Conservation (phyloP, 2,329 filamentous ascomycete genomes). For the Taxawa tesnikishii region DNA sequence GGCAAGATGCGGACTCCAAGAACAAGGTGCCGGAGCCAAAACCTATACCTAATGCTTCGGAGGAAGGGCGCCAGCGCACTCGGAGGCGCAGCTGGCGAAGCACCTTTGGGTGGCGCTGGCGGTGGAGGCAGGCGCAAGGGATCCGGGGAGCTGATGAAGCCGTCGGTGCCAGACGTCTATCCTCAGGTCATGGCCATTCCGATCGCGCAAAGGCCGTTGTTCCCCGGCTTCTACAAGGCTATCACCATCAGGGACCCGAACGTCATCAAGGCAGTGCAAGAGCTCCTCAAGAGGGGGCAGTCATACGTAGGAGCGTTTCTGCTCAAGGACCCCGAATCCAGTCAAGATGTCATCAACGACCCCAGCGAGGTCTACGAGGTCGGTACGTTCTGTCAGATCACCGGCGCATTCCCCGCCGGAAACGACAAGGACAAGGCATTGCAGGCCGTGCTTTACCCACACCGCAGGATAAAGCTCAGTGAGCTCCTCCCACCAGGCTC, state of each 20-base stretch:
- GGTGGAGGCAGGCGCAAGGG: slow-evolving; percentile 57
- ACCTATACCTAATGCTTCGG: slow-evolving; percentile 36
- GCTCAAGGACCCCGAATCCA: slow-evolving; percentile 90
- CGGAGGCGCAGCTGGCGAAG: slow-evolving; percentile 33
- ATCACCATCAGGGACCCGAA: slow-evolving; percentile 92
- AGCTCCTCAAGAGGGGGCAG: slow-evolving; percentile 93
- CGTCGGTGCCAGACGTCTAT: slow-evolving; percentile 85
- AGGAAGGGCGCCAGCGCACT: slow-evolving; percentile 49
- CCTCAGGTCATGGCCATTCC: slow-evolving; percentile 96
- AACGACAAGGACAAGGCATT: slow-evolving; percentile 67
- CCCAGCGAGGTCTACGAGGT: slow-evolving; percentile 88
- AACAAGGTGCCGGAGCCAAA: slow-evolving; percentile 37
- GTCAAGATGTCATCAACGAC: slow-evolving; percentile 86
- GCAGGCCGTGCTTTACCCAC: slow-evolving; percentile 90
- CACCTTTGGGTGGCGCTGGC: slow-evolving; percentile 43
- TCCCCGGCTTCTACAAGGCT: slow-evolving; percentile 97
- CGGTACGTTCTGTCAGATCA: slow-evolving; percentile 95
- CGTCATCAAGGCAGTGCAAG: slow-evolving; percentile 82
- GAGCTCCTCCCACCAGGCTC: slow-evolving; percentile 57
- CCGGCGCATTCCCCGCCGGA: slow-evolving; percentile 76
- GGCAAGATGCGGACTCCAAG: slow-evolving; percentile 31
- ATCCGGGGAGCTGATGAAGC: slow-evolving; percentile 64
- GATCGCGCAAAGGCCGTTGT: slow-evolving; percentile 83
- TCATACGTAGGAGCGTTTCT: slow-evolving; percentile 95
- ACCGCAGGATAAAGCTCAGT: slow-evolving; percentile 85